Conservation (phyloP, 202 grass and related monocot genomes). For the Musa balbisiana region DNA sequence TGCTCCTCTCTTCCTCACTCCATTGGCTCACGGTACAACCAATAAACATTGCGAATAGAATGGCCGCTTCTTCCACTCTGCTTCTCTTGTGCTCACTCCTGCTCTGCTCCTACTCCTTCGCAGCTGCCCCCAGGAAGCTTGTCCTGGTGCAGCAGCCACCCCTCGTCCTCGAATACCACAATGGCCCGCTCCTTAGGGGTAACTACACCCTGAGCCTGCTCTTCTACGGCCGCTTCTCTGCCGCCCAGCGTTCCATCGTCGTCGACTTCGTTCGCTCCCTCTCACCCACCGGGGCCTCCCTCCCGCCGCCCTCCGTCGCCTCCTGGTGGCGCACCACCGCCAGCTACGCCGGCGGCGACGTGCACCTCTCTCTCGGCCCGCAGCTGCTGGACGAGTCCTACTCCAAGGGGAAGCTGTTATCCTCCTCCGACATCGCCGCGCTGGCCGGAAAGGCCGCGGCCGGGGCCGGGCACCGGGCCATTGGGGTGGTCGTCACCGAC, state of each 20-base stretch:
- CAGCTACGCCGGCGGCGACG: not conserved
- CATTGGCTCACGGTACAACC: too few species aligned
- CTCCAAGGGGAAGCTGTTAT: not conserved
- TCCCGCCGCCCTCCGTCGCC: not conserved
- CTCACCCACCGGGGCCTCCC: not conserved
- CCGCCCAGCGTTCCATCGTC: not conserved
- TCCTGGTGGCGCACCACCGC: not conserved
- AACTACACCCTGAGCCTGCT: not conserved
- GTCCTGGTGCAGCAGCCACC: conserved; percentile 2
- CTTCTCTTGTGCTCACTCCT: not conserved
- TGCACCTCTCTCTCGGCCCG: not conserved
- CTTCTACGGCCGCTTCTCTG: conserved; percentile 6
- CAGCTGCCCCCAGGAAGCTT: not conserved
- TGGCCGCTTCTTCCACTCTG: not conserved
- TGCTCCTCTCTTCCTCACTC: too few species aligned
- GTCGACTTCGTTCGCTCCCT: conserved; percentile 3
- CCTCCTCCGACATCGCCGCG: not conserved
- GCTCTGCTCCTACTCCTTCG: not conserved
- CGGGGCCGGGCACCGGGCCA: not conserved
- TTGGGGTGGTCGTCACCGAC: conserved; percentile 23
- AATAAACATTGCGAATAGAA: not conserved
- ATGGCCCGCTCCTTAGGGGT: not conserved
- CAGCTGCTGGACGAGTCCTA: not conserved
- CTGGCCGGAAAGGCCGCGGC: not conserved
- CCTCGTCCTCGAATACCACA: conserved; percentile 11